Evolutionary conservation across 2,329 filamentous ascomycete genomes (phyloP).

Genomic region (Sodiomyces alkalinus): DNA sequence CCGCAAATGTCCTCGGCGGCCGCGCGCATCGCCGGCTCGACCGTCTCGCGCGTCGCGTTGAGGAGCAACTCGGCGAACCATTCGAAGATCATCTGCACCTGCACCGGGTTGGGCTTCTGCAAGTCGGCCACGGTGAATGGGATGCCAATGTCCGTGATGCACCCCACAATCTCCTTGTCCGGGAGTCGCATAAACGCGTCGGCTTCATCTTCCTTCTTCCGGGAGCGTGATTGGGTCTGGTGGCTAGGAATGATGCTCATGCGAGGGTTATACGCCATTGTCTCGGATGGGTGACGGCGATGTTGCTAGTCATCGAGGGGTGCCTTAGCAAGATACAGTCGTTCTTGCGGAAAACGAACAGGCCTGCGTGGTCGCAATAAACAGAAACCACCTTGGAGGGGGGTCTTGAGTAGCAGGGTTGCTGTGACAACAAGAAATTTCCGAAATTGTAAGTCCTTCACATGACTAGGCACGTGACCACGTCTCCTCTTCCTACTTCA

Average conservation of each 20-base stretch:
- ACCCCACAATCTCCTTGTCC: conserved; percentile 78
- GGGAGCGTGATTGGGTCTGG: conserved; percentile 32
- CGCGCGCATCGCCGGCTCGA: conserved; percentile 89
- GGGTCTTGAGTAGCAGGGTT: too few species aligned
- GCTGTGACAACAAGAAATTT: too few species aligned
- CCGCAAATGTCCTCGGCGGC: conserved; percentile 78
- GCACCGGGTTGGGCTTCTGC: conserved; percentile 82
- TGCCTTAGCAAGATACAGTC: too few species aligned
- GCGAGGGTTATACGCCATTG: conserved; percentile 43
- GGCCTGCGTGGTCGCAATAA: too few species aligned
- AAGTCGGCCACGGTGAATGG: conserved; percentile 75
- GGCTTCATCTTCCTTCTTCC: conserved; percentile 44
- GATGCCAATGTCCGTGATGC: conserved; percentile 93
- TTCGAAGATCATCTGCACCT: conserved; percentile 96
- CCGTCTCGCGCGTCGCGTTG: conserved; percentile 82
- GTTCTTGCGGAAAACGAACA: too few species aligned
- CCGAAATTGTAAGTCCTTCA: too few species aligned
- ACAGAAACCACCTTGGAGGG: too few species aligned
- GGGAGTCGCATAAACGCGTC: conserved; percentile 45
- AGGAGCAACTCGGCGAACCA: conserved; percentile 92
- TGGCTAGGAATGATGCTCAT: conserved; percentile 44
- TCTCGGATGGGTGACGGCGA: conserved; percentile 10
- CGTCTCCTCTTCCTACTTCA: too few species aligned
- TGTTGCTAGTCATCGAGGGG: too few species aligned
- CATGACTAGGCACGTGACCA: too few species aligned